Evolutionary conservation across 1,284 basidiomycete genomes (phyloP).

Genomic region (Exsudoporus floridanus): DNA sequence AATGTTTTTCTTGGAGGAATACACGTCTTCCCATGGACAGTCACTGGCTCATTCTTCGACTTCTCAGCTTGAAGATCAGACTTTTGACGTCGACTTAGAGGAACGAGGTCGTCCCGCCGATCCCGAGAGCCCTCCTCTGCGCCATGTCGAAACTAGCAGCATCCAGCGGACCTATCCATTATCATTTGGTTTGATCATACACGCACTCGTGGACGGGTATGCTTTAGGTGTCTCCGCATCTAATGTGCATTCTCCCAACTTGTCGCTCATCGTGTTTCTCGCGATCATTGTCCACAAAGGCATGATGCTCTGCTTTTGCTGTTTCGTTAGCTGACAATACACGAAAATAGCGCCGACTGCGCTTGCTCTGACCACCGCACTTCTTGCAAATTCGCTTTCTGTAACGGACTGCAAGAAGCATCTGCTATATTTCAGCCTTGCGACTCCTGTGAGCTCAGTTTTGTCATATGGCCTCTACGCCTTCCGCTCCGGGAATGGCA

Average conservation of each 20-base stretch:
- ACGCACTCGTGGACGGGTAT: slow-evolving; percentile 87
- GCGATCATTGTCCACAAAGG: slow-evolving; percentile 91
- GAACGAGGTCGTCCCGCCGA: slow-evolving; percentile 19
- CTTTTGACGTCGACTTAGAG: slow-evolving; percentile 36
- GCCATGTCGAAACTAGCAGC: slow-evolving; percentile 10
- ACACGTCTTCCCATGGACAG: slow-evolving; percentile 50
- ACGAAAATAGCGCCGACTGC: slow-evolving; percentile 72
- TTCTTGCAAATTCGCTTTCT: slow-evolving; percentile 72
- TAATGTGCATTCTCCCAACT: slow-evolving; percentile 37
- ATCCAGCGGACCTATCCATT: slow-evolving; percentile 57
- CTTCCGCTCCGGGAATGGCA: slow-evolving; percentile 47
- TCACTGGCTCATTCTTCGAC: slow-evolving; percentile 24
- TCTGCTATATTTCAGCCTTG: slow-evolving; percentile 73
- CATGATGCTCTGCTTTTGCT: slow-evolving; percentile 23
- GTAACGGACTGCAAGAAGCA: slow-evolving; percentile 70
- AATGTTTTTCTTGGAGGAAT: slow-evolving; percentile 79
- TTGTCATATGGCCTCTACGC: slow-evolving; percentile 65
- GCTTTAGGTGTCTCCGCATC: slow-evolving; percentile 80
- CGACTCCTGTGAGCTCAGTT: slow-evolving; percentile 78
- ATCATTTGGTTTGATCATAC: slow-evolving; percentile 81
- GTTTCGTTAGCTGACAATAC: slow-evolving; percentile 5
- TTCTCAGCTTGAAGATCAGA: slow-evolving; percentile 10
- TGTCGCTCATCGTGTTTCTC: slow-evolving; percentile 83
- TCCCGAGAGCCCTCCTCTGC: slow-evolving; percentile 12
- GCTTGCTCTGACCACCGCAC: slow-evolving; percentile 77